Conservation (phyloP, 129 eudicot species). For the Calendula officinalis region DNA sequence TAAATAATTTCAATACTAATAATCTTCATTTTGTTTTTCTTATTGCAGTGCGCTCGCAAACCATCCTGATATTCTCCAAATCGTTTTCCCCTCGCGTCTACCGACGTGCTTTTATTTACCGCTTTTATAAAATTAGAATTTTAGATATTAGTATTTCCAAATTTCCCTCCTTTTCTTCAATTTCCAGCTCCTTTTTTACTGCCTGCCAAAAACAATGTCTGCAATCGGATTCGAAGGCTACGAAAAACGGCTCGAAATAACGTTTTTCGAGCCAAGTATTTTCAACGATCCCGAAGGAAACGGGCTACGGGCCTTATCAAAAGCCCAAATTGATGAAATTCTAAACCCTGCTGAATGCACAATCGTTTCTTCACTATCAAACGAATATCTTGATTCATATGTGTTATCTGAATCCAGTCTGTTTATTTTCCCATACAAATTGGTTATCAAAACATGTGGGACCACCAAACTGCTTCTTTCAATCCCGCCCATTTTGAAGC, state of each 20-base stretch:
- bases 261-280: constrained; percentile 77
- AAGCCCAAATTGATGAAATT: constrained; percentile 71
- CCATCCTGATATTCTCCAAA: constrained; percentile 81
- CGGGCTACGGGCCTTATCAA: constrained; percentile 77
- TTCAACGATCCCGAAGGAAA: constrained; percentile 79
- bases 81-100: constrained; percentile 37
- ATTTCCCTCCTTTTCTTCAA: constrained; percentile 61
- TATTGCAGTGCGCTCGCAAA: constrained; percentile 98
- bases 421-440: constrained; percentile 73
- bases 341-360: constrained; percentile 34
- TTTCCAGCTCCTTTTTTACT: constrained; percentile 31
- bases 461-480: constrained; percentile 18
- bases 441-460: constrained; percentile 24
- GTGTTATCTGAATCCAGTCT: constrained; percentile 94
- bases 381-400: constrained; percentile 71
- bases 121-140: constrained; percentile 29
- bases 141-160: constrained; percentile 31
- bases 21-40: constrained; percentile 4
- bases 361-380: constrained; percentile 49
- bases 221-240: constrained; percentile 32
- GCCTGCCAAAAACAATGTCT: constrained; percentile 43
- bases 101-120: constrained; percentile 50
- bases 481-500: constrained; percentile 77
- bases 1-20: no score
- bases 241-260: constrained; percentile 91